Percentiles rank a stretch among this genome's conserved stretches.
Conservation (phyloP, 2,329 filamentous ascomycete genomes). For the Xylariaceae sp. region DNA sequence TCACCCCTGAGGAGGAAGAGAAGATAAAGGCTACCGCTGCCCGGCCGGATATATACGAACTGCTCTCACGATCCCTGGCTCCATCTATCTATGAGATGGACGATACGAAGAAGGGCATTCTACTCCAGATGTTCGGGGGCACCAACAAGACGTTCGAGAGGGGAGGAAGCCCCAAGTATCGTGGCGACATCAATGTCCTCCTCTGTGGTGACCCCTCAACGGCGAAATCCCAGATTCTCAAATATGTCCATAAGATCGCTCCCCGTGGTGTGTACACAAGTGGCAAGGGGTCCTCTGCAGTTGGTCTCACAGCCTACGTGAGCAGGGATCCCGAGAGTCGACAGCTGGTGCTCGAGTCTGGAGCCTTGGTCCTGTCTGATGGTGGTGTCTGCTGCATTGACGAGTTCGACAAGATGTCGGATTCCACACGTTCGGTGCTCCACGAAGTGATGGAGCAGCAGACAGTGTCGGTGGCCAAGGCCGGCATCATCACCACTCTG, state of each 20-base stretch:
- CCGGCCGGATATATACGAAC: conserved; percentile 83
- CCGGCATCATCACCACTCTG: conserved; percentile 91
- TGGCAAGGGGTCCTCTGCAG: conserved; percentile 72
- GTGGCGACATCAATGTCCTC: conserved; percentile 94
- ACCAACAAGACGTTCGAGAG: conserved; percentile 98
- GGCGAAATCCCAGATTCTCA: conserved; percentile 86
- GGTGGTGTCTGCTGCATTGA: conserved; percentile 81
- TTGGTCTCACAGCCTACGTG: conserved; percentile 74
- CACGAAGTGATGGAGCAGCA: conserved; percentile 88
- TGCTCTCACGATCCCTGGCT: conserved; percentile 82
- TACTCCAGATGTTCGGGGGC: conserved; percentile 92
- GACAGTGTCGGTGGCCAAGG: conserved; percentile 79
- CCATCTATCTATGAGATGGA: conserved; percentile 97
- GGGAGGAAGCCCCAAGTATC: conserved; percentile 88
- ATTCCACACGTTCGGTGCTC: conserved; percentile 68
- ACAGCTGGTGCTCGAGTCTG: conserved; percentile 73
- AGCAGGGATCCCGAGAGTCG: conserved; percentile 74
- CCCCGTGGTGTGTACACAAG: conserved; percentile 79
- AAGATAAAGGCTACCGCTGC: conserved; percentile 77
- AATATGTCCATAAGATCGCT: conserved; percentile 96
- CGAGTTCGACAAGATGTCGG: conserved; percentile 83
- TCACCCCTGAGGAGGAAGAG: conserved; percentile 78
- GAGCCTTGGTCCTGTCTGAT: conserved; percentile 70
- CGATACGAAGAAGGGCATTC: conserved; percentile 96
- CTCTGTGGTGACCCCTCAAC: conserved; percentile 97